phyloP scores from a whole-genome alignment of 2,329 filamentous ascomycete species.

The Sarocladiaceae sp. region DNA sequence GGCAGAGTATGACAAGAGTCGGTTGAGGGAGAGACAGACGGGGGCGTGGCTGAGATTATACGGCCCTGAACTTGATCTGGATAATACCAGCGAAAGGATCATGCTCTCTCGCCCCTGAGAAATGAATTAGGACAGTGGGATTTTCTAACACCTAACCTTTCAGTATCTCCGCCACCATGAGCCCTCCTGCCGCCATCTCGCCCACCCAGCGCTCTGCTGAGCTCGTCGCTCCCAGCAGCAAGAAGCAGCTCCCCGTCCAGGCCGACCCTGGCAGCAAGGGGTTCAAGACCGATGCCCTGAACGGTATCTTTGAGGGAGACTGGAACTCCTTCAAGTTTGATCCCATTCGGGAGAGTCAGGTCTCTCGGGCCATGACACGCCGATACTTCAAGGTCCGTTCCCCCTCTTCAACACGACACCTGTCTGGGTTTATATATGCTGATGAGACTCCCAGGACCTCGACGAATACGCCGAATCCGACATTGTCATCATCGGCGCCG shows the following conservation, averaged over 20 bases:
- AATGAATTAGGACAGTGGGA: constrained; percentile 10
- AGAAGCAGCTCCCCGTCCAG: constrained; percentile 27
- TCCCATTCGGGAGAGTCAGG: constrained; percentile 85
- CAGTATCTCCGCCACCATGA: constrained; percentile 54
- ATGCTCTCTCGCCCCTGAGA: constrained; percentile 59
- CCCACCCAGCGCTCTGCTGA: constrained; percentile 44
- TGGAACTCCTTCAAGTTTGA: constrained; percentile 81
- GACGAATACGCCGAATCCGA: constrained; percentile 87
- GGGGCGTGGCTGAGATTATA: constrained; percentile 68
- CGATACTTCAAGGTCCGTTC: constrained; percentile 65
- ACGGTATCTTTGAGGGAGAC: constrained; percentile 56
- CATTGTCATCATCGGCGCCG: constrained; percentile 88
- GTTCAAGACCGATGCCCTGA: constrained; percentile 1
- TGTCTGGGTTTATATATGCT: neutral
- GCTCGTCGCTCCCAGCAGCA: constrained; percentile 39
- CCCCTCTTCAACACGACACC: neutral
- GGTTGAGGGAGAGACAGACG: constrained; percentile 10
- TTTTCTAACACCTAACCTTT: constrained; percentile 22
- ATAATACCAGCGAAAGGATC: constrained; percentile 99
- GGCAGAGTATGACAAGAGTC: neutral
- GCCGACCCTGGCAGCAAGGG: constrained; percentile 20
- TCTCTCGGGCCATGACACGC: constrained; percentile 87
- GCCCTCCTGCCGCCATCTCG: constrained; percentile 67
- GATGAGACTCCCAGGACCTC: constrained; percentile 49
- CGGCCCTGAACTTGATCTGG: constrained; percentile 93